These are phyloP conservation scores for Chalciporus piperatus DNA, from an alignment of 768 basidiomycete species.

Conservation along the genomic window DNA sequence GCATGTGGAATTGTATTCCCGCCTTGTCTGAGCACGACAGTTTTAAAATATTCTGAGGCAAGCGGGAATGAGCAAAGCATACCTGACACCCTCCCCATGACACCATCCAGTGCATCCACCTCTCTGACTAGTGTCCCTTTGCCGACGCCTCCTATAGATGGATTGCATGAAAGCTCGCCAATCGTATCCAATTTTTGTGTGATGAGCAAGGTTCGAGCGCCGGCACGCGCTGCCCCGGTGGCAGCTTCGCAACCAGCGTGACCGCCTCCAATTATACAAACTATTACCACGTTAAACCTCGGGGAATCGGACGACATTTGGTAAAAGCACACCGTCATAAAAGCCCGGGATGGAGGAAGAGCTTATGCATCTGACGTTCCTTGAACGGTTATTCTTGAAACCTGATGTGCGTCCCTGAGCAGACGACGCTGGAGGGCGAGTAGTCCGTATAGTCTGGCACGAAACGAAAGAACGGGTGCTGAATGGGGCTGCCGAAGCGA, in stretches of 20 bases:
- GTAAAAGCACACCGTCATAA: conserved; percentile 24
- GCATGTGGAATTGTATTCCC: conserved; percentile 83
- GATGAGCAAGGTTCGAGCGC: conserved; percentile 75
- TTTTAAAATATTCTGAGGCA: not conserved
- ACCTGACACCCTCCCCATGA: conserved; percentile 85
- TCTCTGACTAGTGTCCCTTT: conserved; percentile 92
- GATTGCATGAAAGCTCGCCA: conserved; percentile 87
- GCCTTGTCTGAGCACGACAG: conserved; percentile 60
- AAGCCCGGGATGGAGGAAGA: not conserved
- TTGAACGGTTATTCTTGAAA: not conserved
- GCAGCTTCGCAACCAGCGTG: conserved; percentile 95
- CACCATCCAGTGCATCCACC: conserved; percentile 85
- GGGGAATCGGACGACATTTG: conserved; percentile 9
- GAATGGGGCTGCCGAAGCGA: not conserved
- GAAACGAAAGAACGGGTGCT: not conserved
- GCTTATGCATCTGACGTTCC: conserved; percentile 1
- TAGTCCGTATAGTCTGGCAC: not conserved
- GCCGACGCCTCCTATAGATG: conserved; percentile 88
- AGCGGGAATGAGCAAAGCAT: conserved; percentile 18
- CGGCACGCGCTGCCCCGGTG: conserved; percentile 77
- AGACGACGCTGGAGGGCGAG: not conserved
- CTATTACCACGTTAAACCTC: conserved; percentile 46
- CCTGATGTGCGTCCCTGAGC: not conserved
- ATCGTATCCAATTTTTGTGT: conserved; percentile 82
- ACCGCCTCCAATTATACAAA: conserved; percentile 87